Evolutionary conservation across 768 basidiomycete genomes (phyloP).

Genomic region (Calocybe cyanea): DNA sequence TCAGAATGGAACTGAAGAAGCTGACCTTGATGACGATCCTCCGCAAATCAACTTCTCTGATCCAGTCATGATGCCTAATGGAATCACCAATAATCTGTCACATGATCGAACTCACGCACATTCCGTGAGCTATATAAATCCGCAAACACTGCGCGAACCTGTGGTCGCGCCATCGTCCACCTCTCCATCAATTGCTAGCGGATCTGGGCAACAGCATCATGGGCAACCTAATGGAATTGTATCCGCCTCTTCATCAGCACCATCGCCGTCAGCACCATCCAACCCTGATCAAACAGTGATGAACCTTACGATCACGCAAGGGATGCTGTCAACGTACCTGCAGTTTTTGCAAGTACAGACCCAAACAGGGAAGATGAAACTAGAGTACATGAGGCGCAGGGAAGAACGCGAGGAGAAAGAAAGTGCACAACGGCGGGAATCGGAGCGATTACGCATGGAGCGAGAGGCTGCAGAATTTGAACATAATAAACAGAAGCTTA

Average conservation of each 20-base stretch:
- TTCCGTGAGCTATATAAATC: constrained; percentile 29
- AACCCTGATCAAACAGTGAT: constrained; percentile 37
- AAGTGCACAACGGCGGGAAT: constrained; percentile 43
- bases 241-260: constrained; percentile 12
- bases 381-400: constrained; percentile 62
- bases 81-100: constrained; percentile 24
- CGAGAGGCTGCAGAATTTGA: constrained; percentile 56
- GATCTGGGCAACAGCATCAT: constrained; percentile 13
- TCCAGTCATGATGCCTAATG: constrained; percentile 28
- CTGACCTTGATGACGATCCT: constrained; percentile 50
- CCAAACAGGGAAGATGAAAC: constrained; percentile 65
- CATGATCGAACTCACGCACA: constrained; percentile 30
- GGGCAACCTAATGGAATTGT: constrained; percentile 10
- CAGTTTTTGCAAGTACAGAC: constrained; percentile 64
- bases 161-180: constrained; percentile 20
- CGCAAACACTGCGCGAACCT: constrained; percentile 36
- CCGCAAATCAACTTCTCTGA: constrained; percentile 40
- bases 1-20: constrained; percentile 35
- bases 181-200: constrained; percentile 21
- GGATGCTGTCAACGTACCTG: constrained; percentile 51
- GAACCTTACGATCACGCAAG: constrained; percentile 52
- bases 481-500: constrained; percentile 44
- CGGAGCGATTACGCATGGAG: constrained; percentile 51
- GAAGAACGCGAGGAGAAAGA: constrained; percentile 71
- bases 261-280: constrained; percentile 15